Conservation (phyloP, 108 stramenopile genomes). For the Chaetoceros tenuissimus region DNA sequence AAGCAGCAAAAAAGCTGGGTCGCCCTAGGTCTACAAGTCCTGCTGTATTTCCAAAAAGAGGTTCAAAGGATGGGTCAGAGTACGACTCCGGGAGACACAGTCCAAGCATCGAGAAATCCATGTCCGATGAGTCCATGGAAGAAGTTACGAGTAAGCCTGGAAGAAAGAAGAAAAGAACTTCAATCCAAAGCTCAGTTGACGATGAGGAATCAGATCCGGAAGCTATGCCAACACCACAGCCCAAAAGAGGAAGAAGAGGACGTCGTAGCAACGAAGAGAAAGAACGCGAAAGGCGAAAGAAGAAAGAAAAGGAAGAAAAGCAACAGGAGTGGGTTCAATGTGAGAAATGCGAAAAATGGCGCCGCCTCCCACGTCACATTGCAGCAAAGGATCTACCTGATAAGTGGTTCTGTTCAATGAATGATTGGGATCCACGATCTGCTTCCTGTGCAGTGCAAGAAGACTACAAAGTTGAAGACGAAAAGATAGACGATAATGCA, state of each 20-base stretch:
- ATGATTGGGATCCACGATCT: constrained; percentile 66
- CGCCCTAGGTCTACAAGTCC: not conserved
- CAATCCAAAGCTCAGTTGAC: not conserved
- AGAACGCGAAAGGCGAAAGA: not conserved
- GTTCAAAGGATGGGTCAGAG: constrained; percentile 6
- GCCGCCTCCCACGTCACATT: constrained; percentile 55
- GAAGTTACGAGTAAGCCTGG: constrained; percentile 1
- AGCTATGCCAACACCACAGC: not conserved
- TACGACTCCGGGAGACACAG: constrained; percentile 2
- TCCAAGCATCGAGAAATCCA: not conserved
- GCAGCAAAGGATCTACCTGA: constrained; percentile 63
- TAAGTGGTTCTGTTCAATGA: constrained; percentile 74
- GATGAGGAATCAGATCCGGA: not conserved
- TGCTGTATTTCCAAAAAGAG: not conserved
- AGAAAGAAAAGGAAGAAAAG: constrained; percentile 10
- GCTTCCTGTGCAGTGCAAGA: constrained; percentile 70
- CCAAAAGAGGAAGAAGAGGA: not conserved
- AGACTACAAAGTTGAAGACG: constrained; percentile 26
- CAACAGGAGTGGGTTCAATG: constrained; percentile 81
- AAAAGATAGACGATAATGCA: not conserved
- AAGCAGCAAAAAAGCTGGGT: constrained; percentile 17
- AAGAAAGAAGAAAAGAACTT: constrained; percentile 4
- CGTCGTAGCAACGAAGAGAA: not conserved
- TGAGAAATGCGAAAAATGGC: constrained; percentile 81
- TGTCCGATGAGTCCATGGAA: not conserved